Conservation (phyloP, 805 yeast genomes). For the Suhomyces faveliae region DNA sequence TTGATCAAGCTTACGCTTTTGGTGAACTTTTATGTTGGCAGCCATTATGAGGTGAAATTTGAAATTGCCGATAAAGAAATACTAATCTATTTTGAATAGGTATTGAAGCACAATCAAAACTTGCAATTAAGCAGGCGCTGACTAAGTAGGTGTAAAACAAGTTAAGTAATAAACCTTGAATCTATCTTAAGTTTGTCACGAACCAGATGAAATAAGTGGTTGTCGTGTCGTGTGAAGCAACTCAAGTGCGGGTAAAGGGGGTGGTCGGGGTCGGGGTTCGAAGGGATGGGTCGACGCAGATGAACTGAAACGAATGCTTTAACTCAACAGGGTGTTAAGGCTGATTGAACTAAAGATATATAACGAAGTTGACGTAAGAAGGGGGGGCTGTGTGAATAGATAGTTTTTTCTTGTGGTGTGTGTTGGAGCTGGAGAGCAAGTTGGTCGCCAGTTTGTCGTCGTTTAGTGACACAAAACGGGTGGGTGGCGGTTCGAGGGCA, state of each 20-base stretch:
- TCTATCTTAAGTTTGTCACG: not conserved
- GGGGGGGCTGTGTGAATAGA: not conserved
- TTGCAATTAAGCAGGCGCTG: not conserved
- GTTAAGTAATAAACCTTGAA: not conserved
- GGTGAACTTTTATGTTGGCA: constrained; percentile 21
- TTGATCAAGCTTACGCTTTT: constrained; percentile 34
- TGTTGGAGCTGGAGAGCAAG: constrained; percentile 1
- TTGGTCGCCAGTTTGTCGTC: constrained; percentile 2
- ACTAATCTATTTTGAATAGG: not conserved
- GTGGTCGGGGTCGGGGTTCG: not conserved
- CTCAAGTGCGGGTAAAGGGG: not conserved
- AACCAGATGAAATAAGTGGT: not conserved
- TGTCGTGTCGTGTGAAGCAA: constrained; percentile 1
- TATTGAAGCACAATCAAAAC: not conserved
- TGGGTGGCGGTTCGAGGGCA: not conserved
- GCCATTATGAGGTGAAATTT: constrained; percentile 23
- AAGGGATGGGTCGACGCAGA: not conserved
- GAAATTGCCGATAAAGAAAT: not conserved
- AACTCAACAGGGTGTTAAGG: not conserved
- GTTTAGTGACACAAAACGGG: constrained; percentile 1
- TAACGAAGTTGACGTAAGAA: not conserved
- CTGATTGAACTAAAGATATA: not conserved
- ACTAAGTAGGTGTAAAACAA: not conserved
- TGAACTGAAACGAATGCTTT: not conserved
- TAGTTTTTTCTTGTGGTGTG: not conserved